Percentiles rank a stretch among this genome's conserved stretches.
These are phyloP conservation scores for Verticillium zaregamsianum DNA, from an alignment of 2,329 filamentous ascomycete genomes.

Conservation along the genomic window DNA sequence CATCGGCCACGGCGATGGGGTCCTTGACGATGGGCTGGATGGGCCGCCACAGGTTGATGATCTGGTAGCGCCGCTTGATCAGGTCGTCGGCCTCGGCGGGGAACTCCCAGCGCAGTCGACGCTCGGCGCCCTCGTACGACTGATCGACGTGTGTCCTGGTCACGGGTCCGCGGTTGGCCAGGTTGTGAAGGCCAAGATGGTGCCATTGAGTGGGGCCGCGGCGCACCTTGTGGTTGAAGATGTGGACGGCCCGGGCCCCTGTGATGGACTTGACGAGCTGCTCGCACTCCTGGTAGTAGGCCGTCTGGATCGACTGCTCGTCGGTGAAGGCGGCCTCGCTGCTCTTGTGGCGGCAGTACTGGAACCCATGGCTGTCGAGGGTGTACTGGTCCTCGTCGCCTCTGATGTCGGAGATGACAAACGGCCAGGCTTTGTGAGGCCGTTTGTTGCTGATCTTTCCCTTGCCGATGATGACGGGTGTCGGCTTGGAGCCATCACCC, in stretches of 20 bases:
- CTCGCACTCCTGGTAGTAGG: slow-evolving; percentile 72
- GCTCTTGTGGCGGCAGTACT: slow-evolving; percentile 27
- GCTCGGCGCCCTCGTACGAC: slow-evolving; percentile 38
- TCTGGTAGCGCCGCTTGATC: slow-evolving; percentile 41
- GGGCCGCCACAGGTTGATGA: slow-evolving; percentile 42
- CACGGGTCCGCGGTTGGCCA: slow-evolving; percentile 45
- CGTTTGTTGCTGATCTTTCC: slow-evolving; percentile 23
- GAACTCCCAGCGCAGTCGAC: slow-evolving; percentile 31
- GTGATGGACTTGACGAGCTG: slow-evolving; percentile 62
- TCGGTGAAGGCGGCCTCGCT: slow-evolving; percentile 34
- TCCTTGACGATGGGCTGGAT: slow-evolving; percentile 37
- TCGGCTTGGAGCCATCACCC: slow-evolving; percentile 4
- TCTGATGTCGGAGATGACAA: slow-evolving; percentile 34
- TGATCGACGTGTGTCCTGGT: slow-evolving; percentile 47
- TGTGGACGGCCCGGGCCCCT: slow-evolving; percentile 52
- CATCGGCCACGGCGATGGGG: slow-evolving; percentile 50
- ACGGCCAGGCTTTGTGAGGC: slow-evolving; percentile 34
- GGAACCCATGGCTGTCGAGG: slow-evolving; percentile 38
- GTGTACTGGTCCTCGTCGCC: slow-evolving; percentile 34
- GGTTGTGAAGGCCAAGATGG: slow-evolving; percentile 60
- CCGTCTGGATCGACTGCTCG: slow-evolving; percentile 53
- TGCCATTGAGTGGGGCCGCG: slow-evolving; percentile 51
- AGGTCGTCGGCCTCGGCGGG: slow-evolving; percentile 32
- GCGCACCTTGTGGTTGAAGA: slow-evolving; percentile 74
- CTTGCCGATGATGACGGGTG: slow-evolving; percentile 7